Evolutionary conservation across 208 protist genomes (phyloP).

Genomic region (Zelonia costaricensis): DNA sequence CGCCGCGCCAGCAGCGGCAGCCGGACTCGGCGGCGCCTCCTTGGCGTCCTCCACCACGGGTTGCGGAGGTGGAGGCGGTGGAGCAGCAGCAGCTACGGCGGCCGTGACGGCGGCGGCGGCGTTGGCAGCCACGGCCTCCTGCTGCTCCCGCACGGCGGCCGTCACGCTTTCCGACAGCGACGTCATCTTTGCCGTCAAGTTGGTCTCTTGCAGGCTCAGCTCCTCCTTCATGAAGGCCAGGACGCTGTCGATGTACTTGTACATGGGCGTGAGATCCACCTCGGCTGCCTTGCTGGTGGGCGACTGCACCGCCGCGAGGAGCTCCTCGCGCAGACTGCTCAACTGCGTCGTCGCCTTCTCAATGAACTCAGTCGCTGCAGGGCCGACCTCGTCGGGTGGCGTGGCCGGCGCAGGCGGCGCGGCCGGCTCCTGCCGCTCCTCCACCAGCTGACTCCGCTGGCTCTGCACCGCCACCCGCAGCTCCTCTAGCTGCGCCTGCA

Average conservation of each 20-base stretch:
- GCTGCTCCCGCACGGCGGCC: conserved; percentile 3
- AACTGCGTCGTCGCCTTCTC: conserved; percentile 26
- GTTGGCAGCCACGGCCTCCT: not conserved
- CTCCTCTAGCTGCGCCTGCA: conserved; percentile 24
- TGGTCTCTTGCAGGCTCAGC: conserved; percentile 36
- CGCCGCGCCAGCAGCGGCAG: not conserved
- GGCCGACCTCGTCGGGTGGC: not conserved
- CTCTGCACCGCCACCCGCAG: conserved; percentile 1
- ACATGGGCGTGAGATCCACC: conserved; percentile 78
- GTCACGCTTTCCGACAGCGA: conserved; percentile 24
- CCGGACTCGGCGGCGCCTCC: not conserved
- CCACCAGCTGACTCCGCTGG: not conserved
- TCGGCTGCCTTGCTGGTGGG: conserved; percentile 65
- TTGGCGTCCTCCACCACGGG: not conserved
- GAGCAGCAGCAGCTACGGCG: not conserved
- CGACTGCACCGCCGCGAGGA: conserved; percentile 44
- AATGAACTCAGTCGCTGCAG: conserved; percentile 10
- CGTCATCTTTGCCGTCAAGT: conserved; percentile 31
- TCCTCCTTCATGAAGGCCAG: conserved; percentile 61
- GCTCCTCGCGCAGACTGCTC: conserved; percentile 36
- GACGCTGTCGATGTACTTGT: conserved; percentile 78
- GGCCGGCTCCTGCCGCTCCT: not conserved
- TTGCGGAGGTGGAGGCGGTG: not conserved
- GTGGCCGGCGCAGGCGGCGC: not conserved
- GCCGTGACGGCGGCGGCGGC: not conserved